Base-by-base conservation (phyloP, 2,329 filamentous ascomycete genomes). In the Penicillium sp. region DNA sequence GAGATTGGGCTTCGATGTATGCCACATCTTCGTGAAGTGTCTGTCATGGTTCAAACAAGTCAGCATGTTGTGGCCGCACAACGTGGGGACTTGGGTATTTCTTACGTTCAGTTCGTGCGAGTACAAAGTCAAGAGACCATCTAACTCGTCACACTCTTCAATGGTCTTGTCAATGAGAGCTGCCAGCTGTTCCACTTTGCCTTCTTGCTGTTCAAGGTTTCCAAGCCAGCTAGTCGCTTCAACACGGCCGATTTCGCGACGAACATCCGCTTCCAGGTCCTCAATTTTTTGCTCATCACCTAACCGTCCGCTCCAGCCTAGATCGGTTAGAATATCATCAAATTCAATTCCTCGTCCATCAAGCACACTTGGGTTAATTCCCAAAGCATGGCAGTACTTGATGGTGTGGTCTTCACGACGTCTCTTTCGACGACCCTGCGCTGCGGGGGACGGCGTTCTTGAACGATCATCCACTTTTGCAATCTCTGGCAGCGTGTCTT, bases 1-100 rank as follows among this genome's bases (percentile, higher is more conserved):
- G 91, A 5, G 88, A 90, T 66, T 98, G 93, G 2, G 93, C 89
- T 70, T 98, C 93, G 50, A 98, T 97, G 62, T 94, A 97, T 3
- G 89, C 84, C 54, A 98, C 94, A 57, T 98, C 93, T 34, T 97
- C 91, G 41, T 90, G 89, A 19, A 98, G 76, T 33, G 90, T 97
- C 85, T 94, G 58, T 11, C 17, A 45, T 3, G 14, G 14, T 23
- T 4, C 14, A 23, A 20, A 21, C 14, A 23, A 37, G 39, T 64
- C 47, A 67, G 62, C 50, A 47, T 23, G 20, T 35, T 27, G 19
- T 18, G n/a, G 16, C 9, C 10, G 2, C 3, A 8, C 17, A 20
- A 2, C 2, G 17, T 8, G 2, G 8, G 13, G 10, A 4, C 1
- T 10, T 5, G 10, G 8, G n/a, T 18, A 65, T n/a, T n/a, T n/a